Base-by-base conservation (phyloP, 2,329 filamentous ascomycete species). In the Fusarium sublunatum region DNA sequence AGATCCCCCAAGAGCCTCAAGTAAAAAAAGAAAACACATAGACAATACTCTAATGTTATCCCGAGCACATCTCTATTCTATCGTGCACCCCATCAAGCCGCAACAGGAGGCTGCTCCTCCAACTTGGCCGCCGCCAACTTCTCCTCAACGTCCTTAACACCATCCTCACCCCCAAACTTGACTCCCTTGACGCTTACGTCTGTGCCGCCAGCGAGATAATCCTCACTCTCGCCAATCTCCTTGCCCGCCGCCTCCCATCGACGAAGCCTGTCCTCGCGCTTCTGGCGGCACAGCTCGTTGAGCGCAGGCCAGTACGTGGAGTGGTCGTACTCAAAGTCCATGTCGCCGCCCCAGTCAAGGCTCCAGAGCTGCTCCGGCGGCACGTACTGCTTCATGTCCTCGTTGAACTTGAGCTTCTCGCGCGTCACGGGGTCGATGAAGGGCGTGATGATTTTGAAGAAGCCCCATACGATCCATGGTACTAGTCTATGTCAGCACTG, bases 371-470 rank as follows among this genome's bases (percentile, higher is more conserved):
- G 94, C 70, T 89, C 83, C 7, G 88, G 78, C 6, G 93, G 93
- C 19, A 99, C 90, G 75, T 93, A 92, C 67, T 91, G 82, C 68
- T 84, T 84, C 81, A 97, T 88, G 73, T 96, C 91, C 76, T 97
- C 93, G 81, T 98, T 97, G 84, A 97, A 97, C 81, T 95, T 96
- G 80, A 99, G 88, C 83, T 99, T 99, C 73, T 95, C 88, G 56
- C 91, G 88, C 9, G 95, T 99, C 70, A 93, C 81, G 7, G 95
- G 95, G 77, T 99, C 95, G 78, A 99, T 97, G 78, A 99, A 97
- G 35, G 94, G 93, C 5, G 88, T 93, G 78, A 99, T 93, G 70
- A 97, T 81, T 78, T 96, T 97, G 84, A 98, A 96, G 84, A 99
- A 99, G 46, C 91, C 91, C 76, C 87, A 89, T 60, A 98, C 91